Conservation (phyloP, 2,329 filamentous ascomycete genomes). For the Tolypocladium cylindrosporum region DNA sequence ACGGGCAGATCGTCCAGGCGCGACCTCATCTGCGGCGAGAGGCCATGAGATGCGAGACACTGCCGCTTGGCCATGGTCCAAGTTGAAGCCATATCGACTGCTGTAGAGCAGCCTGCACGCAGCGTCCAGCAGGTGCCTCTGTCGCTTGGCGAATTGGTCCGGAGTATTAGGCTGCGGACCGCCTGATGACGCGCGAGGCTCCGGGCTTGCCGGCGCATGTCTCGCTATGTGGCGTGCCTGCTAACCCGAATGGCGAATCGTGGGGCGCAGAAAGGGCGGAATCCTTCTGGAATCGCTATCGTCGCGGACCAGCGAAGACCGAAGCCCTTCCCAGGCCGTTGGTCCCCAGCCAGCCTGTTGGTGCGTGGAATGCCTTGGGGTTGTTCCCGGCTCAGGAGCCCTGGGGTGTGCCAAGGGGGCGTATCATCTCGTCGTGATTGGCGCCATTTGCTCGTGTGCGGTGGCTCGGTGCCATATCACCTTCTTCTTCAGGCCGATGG, state of each 20-base stretch:
- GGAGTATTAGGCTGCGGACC: neutral
- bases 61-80: neutral
- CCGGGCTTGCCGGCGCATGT: conserved; percentile 8
- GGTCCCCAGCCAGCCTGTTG: conserved; percentile 4
- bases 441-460: conserved; percentile 15
- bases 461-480: conserved; percentile 21
- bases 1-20: neutral
- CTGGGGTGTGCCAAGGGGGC: conserved; percentile 11
- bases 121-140: neutral
- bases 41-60: neutral
- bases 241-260: neutral
- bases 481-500: conserved; percentile 25
- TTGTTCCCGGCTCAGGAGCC: conserved; percentile 1
- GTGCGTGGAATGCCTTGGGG: conserved; percentile 9
- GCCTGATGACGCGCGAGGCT: conserved; percentile 4
- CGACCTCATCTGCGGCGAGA: neutral
- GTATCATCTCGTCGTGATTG: conserved; percentile 21
- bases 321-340: conserved; percentile 2
- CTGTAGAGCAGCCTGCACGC: neutral
- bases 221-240: neutral
- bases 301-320: conserved; percentile 5
- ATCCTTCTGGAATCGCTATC: conserved; percentile 18
- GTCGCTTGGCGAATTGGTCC: neutral
- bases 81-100: neutral
- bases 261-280: conserved; percentile 7